Percentiles rank a stretch among this genome's conserved stretches.
Conservation (phyloP, 768 basidiomycete genomes). For the Lentinula raphanica region DNA sequence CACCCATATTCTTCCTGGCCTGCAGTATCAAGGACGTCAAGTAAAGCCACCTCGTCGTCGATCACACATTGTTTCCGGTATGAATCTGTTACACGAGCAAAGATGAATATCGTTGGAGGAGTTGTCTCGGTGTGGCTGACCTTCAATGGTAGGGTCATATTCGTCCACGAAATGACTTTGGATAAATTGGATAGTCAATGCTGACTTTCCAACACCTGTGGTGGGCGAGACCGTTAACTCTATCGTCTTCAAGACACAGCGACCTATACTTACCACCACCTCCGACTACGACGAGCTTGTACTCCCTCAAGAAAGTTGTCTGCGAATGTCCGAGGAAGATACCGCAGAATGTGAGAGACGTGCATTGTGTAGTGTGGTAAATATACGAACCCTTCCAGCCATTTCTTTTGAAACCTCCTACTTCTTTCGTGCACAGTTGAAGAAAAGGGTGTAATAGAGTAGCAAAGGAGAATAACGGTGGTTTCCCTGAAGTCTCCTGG, state of each 20-base stretch:
- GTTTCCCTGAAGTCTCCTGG: background rate
- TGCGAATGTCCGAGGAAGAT: conserved; percentile 20
- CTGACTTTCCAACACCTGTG: conserved; percentile 64
- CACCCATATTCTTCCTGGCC: conserved; percentile 98
- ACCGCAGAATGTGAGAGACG: conserved; percentile 7
- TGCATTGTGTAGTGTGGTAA: background rate
- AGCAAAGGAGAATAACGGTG: background rate
- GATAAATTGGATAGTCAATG: conserved; percentile 96
- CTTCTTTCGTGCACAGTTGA: background rate
- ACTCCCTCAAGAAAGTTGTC: conserved; percentile 92
- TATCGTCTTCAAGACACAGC: background rate
- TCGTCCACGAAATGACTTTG: conserved; percentile 93
- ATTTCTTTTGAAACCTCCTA: conserved; percentile 17
- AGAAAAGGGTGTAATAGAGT: background rate
- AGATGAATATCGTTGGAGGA: background rate
- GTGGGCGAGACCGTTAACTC: background rate
- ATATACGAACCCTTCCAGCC: conserved; percentile 32
- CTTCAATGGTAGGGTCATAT: conserved; percentile 94
- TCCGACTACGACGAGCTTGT: conserved; percentile 97
- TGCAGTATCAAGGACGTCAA: conserved; percentile 95
- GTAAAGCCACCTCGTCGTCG: conserved; percentile 96
- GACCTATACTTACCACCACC: conserved; percentile 74
- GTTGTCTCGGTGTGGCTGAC: conserved; percentile 30
- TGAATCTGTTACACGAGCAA: conserved; percentile 57
- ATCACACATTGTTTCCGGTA: conserved; percentile 97